Evolutionary conservation across 2,329 filamentous ascomycete genomes (phyloP).

Genomic region (Fusarium euwallaceae): DNA sequence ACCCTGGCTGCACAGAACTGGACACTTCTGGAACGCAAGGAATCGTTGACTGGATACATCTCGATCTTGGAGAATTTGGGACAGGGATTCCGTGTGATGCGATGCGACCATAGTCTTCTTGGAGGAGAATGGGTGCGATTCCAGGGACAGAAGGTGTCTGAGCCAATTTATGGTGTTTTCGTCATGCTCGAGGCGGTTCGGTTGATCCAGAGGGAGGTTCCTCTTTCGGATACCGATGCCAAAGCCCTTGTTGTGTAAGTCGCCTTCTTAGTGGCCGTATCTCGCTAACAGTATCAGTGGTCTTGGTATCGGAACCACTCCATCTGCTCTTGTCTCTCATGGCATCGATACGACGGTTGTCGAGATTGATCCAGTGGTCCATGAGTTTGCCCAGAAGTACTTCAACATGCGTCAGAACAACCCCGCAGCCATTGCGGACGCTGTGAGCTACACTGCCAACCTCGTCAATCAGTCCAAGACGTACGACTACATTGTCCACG

Average conservation of each 20-base stretch:
- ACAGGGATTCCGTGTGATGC: constrained; percentile 82
- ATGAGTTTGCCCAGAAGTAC: constrained; percentile 85
- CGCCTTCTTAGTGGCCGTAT: background rate
- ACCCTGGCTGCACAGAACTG: constrained; percentile 76
- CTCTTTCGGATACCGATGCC: constrained; percentile 72
- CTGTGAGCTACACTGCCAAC: constrained; percentile 74
- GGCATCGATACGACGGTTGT: constrained; percentile 94
- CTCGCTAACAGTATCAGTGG: constrained; percentile 66
- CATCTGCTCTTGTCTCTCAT: constrained; percentile 86
- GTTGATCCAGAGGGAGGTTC: constrained; percentile 73
- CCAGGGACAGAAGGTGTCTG: constrained; percentile 70
- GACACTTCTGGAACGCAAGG: constrained; percentile 82
- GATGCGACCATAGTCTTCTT: constrained; percentile 93
- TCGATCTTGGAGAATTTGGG: constrained; percentile 85
- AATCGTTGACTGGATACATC: constrained; percentile 92
- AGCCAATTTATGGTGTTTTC: constrained; percentile 97
- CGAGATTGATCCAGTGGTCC: constrained; percentile 91
- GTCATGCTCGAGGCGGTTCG: constrained; percentile 93
- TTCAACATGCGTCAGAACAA: constrained; percentile 85
- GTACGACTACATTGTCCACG: constrained; percentile 96
- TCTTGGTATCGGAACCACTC: constrained; percentile 91
- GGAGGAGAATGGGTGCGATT: constrained; percentile 88
- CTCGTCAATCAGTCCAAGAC: constrained; percentile 59
- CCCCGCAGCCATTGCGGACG: constrained; percentile 84
- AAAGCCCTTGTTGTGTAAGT: constrained; percentile 88